Evolutionary conservation across 768 basidiomycete species (phyloP).

Genomic region (Tricholoma sp.): DNA sequence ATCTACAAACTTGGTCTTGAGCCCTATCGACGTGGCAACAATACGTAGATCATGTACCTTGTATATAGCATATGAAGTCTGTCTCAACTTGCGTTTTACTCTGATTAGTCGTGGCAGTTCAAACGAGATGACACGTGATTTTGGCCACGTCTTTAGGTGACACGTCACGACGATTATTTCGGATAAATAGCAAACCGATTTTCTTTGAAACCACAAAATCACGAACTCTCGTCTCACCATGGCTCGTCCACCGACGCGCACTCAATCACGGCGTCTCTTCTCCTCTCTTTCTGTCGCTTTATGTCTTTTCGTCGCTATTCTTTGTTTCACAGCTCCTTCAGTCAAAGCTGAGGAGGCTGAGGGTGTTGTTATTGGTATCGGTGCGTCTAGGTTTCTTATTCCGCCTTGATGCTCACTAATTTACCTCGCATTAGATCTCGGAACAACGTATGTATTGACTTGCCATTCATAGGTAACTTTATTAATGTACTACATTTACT

Average conservation of each 20-base stretch:
- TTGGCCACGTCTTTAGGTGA: slow-evolving; percentile 34
- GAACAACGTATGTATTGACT: slow-evolving; percentile 64
- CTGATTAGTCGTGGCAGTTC: slow-evolving; percentile 4
- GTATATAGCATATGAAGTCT: too few species aligned
- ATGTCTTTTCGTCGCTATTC: slow-evolving; percentile 63
- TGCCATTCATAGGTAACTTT: background rate
- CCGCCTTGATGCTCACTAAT: background rate
- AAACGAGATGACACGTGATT: slow-evolving; percentile 22
- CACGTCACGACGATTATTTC: slow-evolving; percentile 27
- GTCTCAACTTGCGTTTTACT: too few species aligned
- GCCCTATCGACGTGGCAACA: slow-evolving; percentile 2
- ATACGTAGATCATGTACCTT: background rate
- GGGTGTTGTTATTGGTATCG: slow-evolving; percentile 92
- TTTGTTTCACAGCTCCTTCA: slow-evolving; percentile 64
- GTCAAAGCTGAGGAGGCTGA: slow-evolving; percentile 72
- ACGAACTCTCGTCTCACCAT: slow-evolving; percentile 25
- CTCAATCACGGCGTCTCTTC: slow-evolving; percentile 47
- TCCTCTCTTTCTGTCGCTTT: slow-evolving; percentile 59
- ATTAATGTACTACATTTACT: slow-evolving; percentile 21
- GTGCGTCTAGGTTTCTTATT: slow-evolving; percentile 34
- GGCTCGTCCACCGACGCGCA: slow-evolving; percentile 51
- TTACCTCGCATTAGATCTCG: slow-evolving; percentile 57
- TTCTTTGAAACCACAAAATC: slow-evolving; percentile 22
- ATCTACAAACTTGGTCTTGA: slow-evolving; percentile 54
- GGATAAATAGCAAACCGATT: slow-evolving; percentile 24